These are phyloP conservation scores for Zymoseptoria passerinii DNA, from an alignment of 2,329 filamentous ascomycete genomes.

Conservation along the genomic window DNA sequence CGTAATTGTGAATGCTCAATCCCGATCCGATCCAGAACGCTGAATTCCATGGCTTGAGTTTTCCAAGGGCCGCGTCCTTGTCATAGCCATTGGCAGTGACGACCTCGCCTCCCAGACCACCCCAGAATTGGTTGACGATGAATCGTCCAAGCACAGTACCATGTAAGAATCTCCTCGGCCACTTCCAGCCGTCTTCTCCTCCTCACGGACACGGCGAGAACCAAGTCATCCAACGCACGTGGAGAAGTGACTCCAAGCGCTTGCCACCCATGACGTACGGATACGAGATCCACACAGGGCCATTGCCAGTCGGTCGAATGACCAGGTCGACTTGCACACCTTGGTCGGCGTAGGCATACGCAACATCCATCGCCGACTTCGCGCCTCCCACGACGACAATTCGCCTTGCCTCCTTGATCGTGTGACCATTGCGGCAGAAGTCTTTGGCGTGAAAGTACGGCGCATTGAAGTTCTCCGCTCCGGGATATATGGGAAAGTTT, in stretches of 20 bases:
- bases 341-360: conserved; percentile 48
- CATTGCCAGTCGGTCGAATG: conserved; percentile 50
- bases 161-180: conserved; percentile 46
- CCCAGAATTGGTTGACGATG: conserved; percentile 50
- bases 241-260: conserved; percentile 57
- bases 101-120: conserved; percentile 47
- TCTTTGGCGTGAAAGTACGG: conserved; percentile 52
- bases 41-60: conserved; percentile 35
- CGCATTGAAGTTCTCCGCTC: conserved; percentile 43
- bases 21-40: conserved; percentile 41
- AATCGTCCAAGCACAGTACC: conserved; percentile 48
- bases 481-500: conserved; percentile 45
- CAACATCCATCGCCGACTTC: conserved; percentile 57
- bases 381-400: conserved; percentile 52
- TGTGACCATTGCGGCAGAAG: conserved; percentile 37
- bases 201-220: conserved; percentile 70
- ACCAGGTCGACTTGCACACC: conserved; percentile 49
- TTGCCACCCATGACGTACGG: conserved; percentile 60
- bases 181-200: conserved; percentile 49
- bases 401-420: conserved; percentile 31
- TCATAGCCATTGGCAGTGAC: conserved; percentile 41
- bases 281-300: conserved; percentile 53
- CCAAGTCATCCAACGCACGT: conserved; percentile 61
- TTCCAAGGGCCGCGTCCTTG: conserved; percentile 33
- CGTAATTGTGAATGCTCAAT: conserved; percentile 50